phyloP scores from a whole-genome alignment of 306 rosid species.

The Comarum palustre region DNA sequence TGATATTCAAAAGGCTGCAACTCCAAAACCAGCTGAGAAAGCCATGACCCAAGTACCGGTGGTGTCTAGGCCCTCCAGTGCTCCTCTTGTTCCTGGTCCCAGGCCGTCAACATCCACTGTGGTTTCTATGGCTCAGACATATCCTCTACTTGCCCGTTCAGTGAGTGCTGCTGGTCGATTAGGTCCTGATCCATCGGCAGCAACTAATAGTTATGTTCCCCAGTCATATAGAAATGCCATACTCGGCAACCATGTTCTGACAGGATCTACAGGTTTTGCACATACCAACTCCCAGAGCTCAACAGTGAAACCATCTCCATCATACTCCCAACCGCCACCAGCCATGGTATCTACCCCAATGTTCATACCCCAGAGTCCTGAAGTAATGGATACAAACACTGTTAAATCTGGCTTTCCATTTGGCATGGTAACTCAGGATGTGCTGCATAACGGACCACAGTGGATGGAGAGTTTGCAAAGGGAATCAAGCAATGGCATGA shows the following conservation, averaged over 20 bases:
- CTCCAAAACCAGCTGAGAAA: conserved; percentile 54
- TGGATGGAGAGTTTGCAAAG: conserved; percentile 66
- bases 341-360: conserved; percentile 59
- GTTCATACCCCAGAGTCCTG: conserved; percentile 60
- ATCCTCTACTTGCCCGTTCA: conserved; percentile 72
- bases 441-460: conserved; percentile 56
- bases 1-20: conserved; percentile 51
- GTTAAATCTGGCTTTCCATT: conserved; percentile 51
- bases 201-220: conserved; percentile 66
- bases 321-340: conserved; percentile 60
- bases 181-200: conserved; percentile 81
- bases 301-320: conserved; percentile 43
- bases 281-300: conserved; percentile 58
- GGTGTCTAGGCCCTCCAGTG: conserved; percentile 80
- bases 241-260: conserved; percentile 61
- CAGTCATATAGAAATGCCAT: conserved; percentile 95
- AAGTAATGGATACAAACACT: conserved; percentile 48
- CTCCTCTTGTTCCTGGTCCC: conserved; percentile 77
- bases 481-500: conserved; percentile 52
- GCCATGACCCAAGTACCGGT: conserved; percentile 41
- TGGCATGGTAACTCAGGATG: conserved; percentile 50
- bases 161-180: conserved; percentile 82
- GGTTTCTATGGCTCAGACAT: conserved; percentile 67
- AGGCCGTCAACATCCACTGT: conserved; percentile 73
- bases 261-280: conserved; percentile 49